Base-by-base conservation (phyloP, 495 filamentous ascomycete species). In the Parmelia sp. region DNA sequence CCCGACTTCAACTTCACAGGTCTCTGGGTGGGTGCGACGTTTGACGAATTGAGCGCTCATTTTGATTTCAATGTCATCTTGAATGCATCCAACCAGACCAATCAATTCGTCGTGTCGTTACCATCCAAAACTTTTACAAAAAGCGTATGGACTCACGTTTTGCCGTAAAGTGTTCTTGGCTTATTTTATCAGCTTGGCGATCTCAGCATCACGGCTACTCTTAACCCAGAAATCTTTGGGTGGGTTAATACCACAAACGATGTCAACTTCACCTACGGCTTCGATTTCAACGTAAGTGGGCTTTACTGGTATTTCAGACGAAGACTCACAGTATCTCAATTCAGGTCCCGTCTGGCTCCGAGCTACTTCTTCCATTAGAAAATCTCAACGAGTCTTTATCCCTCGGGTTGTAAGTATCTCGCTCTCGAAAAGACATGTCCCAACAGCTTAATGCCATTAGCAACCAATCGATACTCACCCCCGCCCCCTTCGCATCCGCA, bases 1-100 rank as follows among this genome's bases (percentile, higher is more conserved):
- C 57, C 62, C 3, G 80, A 58, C 39, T 64, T 64, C 27, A 21
- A 64, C 37, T 64, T 64, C 39, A 9, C 35, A 35, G 62, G 42
- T 37, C 37, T 59, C 55, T 64, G 62, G 62, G 62, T 58, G 37
- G 62, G 49, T 58, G 62, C 62, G 2, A 64, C 62, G 4, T 64
- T 64, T 23, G 51, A 64, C 12, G 40, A 58, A 36, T 44, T 64
- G 8, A 56, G 39, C 42, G 62, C 62, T 31, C 39, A 25, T 45
- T 64, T 64, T n/a, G 55, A 64, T 1, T 58, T 64, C n/a, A 60
- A 21, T 37, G 29, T 64, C 40, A 39, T 47, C n/a, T 25, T 64
- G 36, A 64, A 29, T 40, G 62, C 55, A 19, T 64, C 62, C 21
- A 40, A 37, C 36, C 53, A 53, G 7, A n/a, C 57, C 25, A 64